Base-by-base conservation (phyloP, 2,329 filamentous ascomycete genomes). In the Biscogniauxia marginata region DNA sequence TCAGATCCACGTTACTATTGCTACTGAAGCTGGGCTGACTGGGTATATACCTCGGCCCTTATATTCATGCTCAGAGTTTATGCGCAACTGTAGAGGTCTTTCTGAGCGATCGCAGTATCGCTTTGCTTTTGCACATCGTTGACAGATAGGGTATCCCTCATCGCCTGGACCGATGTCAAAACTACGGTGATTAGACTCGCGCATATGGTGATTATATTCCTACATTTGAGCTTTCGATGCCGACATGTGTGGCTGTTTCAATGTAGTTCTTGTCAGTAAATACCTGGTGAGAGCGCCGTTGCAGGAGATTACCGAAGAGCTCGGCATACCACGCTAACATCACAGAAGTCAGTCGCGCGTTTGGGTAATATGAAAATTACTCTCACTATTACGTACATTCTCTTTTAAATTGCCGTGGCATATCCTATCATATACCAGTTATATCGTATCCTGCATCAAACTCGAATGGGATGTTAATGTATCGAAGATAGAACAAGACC, bases 211-310 rank as follows among this genome's bases (percentile, higher is more conserved):
- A 39, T 44, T 1, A 19, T 24, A 16, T 7, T 3, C 56, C 9
- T 56, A 72, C 72, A 75, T 55, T 73, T 74, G 1, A 74, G 54
- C 53, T 75, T 75, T 50, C 73, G 73, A 9, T 65, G 62, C 3
- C 72, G 71, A 51, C 73, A 75, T 2, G 71, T 74, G 46, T 75
- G 72, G 60, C 73, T 75, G 49, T 34, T 4, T 5, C 30, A 11
- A 16, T 16, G 30, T 16, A 39, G 30, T 16, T 16, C 13, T 9
- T 11, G n/a, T 39, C n/a, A 39, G 30, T 3, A 1, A n/a, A 39
- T 9, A 11, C 6, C n/a, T n/a, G 1, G 30, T 16, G 6, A 16
- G n/a, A n/a, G n/a, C n/a, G n/a, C n/a, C n/a, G n/a, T n/a, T n/a
- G 13, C 4, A 16, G 13, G 9, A 39, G 30, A 9, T n/a, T 9